Conservation (phyloP, 371 early-diverging fungal species). For the Actinomortierella ambigua region DNA sequence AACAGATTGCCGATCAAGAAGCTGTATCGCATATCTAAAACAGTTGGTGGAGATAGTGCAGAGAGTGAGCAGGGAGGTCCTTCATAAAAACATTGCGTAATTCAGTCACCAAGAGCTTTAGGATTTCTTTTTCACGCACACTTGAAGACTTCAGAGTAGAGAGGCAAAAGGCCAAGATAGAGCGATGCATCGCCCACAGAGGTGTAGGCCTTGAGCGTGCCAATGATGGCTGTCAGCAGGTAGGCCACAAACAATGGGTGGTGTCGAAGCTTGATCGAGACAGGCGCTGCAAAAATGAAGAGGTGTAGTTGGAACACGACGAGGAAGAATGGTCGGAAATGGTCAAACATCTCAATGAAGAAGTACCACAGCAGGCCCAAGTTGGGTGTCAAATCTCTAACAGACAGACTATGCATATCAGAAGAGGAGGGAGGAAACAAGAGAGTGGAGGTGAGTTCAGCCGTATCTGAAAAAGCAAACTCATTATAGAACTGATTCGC, state of each 20-base stretch:
- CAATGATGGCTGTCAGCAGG: constrained; percentile 72
- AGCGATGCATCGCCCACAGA: constrained; percentile 84
- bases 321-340: constrained; percentile 92
- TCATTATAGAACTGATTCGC: too few species aligned
- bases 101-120: too few species aligned
- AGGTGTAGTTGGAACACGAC: constrained; percentile 89
- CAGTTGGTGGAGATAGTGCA: background rate
- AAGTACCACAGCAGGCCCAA: constrained; percentile 98
- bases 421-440: constrained; percentile 1
- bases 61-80: too few species aligned
- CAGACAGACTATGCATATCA: constrained; percentile 52
- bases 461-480: too few species aligned
- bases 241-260: constrained; percentile 79
- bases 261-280: constrained; percentile 77
- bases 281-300: constrained; percentile 82
- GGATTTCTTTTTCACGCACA: too few species aligned
- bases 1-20: constrained; percentile 70
- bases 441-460: constrained; percentile 3
- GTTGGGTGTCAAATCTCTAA: constrained; percentile 93
- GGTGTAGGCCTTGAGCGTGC: constrained; percentile 93
- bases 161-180: constrained; percentile 77
- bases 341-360: constrained; percentile 97
- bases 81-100: too few species aligned
- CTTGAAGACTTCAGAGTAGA: constrained; percentile 85
- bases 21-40: constrained; percentile 69